Percentiles rank a stretch among this genome's conserved stretches.
Conservation (phyloP, 1,284 basidiomycete genomes). For the Boletellus deceptivus region DNA sequence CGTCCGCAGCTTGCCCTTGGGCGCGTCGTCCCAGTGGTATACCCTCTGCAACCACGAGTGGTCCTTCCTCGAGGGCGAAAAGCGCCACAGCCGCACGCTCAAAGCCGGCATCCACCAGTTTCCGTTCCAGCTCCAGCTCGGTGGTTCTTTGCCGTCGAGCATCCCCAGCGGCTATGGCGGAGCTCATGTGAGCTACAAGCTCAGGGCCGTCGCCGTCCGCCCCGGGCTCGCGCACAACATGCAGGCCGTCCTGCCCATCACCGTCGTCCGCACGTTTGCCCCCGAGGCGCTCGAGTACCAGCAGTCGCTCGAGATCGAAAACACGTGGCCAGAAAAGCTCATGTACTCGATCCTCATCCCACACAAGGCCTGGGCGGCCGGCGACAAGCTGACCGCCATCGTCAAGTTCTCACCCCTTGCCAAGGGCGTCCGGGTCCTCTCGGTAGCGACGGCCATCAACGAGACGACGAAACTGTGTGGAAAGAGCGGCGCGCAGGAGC, state of each 20-base stretch:
- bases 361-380: constrained; percentile 89
- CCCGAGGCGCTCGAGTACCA: constrained; percentile 90
- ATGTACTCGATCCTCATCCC: constrained; percentile 88
- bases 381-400: constrained; percentile 77
- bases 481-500: constrained; percentile 57
- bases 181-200: constrained; percentile 79
- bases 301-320: constrained; percentile 92
- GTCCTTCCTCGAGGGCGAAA: constrained; percentile 83
- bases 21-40: constrained; percentile 56
- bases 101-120: constrained; percentile 88
- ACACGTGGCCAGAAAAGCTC: constrained; percentile 94
- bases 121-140: constrained; percentile 82
- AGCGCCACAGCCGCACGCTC: constrained; percentile 78
- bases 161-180: constrained; percentile 60
- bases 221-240: constrained; percentile 76
- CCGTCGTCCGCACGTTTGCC: constrained; percentile 71
- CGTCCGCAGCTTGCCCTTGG: constrained; percentile 39
- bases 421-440: constrained; percentile 78
- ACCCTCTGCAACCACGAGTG: constrained; percentile 80
- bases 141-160: constrained; percentile 79
- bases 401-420: constrained; percentile 85
- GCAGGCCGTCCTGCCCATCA: constrained; percentile 58
- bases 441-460: constrained; percentile 67
- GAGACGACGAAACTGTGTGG: constrained; percentile 63
- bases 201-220: constrained; percentile 78